phyloP scores from a whole-genome alignment of 129 eudicot species.

The Chrysanthemum seticuspe region DNA sequence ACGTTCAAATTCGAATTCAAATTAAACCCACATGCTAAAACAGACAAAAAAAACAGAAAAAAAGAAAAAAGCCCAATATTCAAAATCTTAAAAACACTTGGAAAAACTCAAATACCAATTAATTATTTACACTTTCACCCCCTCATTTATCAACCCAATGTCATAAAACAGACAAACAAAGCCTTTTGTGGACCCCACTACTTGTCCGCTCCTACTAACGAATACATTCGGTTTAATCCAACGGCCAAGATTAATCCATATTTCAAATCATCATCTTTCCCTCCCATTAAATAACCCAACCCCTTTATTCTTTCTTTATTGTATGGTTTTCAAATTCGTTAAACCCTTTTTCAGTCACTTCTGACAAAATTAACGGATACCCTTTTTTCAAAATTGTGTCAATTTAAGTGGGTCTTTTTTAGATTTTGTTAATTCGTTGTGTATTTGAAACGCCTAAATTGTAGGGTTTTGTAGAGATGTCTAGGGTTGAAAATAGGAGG shows the following conservation, averaged over 20 bases:
- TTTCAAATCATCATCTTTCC: constrained; percentile 61
- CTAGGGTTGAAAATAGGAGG: constrained; percentile 52
- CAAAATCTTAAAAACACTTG: constrained; percentile 30
- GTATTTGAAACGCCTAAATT: constrained; percentile 5
- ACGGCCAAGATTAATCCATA: constrained; percentile 52
- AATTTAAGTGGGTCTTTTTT: constrained; percentile 7
- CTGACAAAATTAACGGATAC: constrained; percentile 32
- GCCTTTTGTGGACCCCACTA: constrained; percentile 43
- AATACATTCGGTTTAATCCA: constrained; percentile 44
- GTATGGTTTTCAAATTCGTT: constrained; percentile 26
- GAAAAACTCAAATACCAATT: constrained; percentile 23
- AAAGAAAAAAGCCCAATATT: constrained; percentile 32
- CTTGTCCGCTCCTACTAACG: constrained; percentile 93
- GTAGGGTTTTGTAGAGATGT: constrained; percentile 9
- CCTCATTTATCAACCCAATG: constrained; percentile 15
- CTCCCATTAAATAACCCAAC: constrained; percentile 39
- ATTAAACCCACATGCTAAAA: constrained; percentile 34
- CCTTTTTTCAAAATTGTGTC: constrained; percentile 24
- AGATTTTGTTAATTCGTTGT: background rate
- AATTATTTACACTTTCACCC: constrained; percentile 14
- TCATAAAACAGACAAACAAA: constrained; percentile 34
- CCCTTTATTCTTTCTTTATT: constrained; percentile 11
- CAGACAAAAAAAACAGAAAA: constrained; percentile 18
- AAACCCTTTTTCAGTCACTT: constrained; percentile 26
- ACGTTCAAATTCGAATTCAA: constrained; percentile 82